A percentile compares a stretch with the other conserved stretches of the same genome.
phyloP scores from a whole-genome alignment of 2,329 filamentous ascomycete genomes.

The Penicillium paneum region DNA sequence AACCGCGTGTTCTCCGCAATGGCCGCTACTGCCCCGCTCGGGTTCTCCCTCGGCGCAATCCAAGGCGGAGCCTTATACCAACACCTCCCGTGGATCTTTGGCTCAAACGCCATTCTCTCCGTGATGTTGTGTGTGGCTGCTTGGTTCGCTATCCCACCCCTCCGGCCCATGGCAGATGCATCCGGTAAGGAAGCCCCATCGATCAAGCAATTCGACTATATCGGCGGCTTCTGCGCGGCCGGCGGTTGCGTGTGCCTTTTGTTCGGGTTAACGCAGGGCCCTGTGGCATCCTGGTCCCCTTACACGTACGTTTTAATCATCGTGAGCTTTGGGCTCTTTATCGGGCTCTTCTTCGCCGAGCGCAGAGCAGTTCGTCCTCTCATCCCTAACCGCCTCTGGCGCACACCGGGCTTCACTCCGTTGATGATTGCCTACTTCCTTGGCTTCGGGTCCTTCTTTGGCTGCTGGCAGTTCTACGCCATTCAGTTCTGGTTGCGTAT shows the following conservation, averaged over 20 bases:
- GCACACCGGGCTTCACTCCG: constrained; percentile 44
- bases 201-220: constrained; percentile 35
- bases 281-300: constrained; percentile 48
- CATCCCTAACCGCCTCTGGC: constrained; percentile 46
- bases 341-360: constrained; percentile 49
- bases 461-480: constrained; percentile 41
- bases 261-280: constrained; percentile 55
- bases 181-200: constrained; percentile 28
- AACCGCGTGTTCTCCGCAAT: constrained; percentile 51
- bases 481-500: constrained; percentile 41
- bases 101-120: constrained; percentile 43
- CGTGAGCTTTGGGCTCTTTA: constrained; percentile 47
- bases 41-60: constrained; percentile 43
- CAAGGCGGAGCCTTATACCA: constrained; percentile 44
- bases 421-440: constrained; percentile 46
- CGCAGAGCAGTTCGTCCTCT: constrained; percentile 44
- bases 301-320: constrained; percentile 50
- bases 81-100: constrained; percentile 46
- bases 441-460: constrained; percentile 46
- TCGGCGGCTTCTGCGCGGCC: constrained; percentile 49
- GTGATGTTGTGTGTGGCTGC: constrained; percentile 38
- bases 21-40: constrained; percentile 48
- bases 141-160: constrained; percentile 40
- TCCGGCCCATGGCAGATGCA: constrained; percentile 31
- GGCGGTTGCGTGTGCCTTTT: constrained; percentile 54